phyloP scores from a whole-genome alignment of 83 land plant genomes.

The Isoetes engelmannii region DNA sequence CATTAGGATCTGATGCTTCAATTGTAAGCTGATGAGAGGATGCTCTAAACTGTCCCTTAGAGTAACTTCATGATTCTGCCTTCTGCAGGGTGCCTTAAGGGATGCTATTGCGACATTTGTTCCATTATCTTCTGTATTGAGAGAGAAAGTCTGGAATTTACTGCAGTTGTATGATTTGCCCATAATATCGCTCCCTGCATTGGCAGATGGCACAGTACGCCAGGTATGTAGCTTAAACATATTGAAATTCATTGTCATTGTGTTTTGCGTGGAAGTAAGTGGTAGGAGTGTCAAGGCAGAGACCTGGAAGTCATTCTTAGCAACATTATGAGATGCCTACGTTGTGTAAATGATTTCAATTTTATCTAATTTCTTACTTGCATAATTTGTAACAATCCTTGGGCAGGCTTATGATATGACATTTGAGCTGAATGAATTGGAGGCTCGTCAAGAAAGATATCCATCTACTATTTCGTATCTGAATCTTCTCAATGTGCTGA shows the following conservation, averaged over 20 bases:
- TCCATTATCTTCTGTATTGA: slow-evolving; percentile 60
- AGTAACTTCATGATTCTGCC: background rate
- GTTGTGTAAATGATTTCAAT: too few species aligned
- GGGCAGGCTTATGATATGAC: slow-evolving; percentile 91
- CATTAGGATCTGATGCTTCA: too few species aligned
- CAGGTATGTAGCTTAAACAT: slow-evolving; percentile 17
- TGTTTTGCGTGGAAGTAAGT: background rate
- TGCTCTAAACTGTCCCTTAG: too few species aligned
- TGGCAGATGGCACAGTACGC: slow-evolving; percentile 29
- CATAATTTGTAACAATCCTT: too few species aligned
- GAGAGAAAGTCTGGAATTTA: slow-evolving; percentile 76
- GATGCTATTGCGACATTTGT: slow-evolving; percentile 74
- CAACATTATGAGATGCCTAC: too few species aligned
- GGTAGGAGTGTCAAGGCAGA: too few species aligned
- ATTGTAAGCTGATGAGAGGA: too few species aligned
- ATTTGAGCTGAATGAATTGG: slow-evolving; percentile 91
- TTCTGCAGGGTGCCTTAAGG: slow-evolving; percentile 73
- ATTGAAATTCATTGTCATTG: background rate
- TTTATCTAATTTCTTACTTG: too few species aligned
- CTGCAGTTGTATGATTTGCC: slow-evolving; percentile 92
- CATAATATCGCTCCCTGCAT: slow-evolving; percentile 50
- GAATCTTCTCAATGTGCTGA: slow-evolving; percentile 74
- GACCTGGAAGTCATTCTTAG: too few species aligned
- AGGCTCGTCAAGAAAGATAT: slow-evolving; percentile 84
- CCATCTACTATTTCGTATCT: slow-evolving; percentile 97